phyloP scores from a whole-genome alignment of 2,329 filamentous ascomycete species.

The Diaporthe aspalathi region DNA sequence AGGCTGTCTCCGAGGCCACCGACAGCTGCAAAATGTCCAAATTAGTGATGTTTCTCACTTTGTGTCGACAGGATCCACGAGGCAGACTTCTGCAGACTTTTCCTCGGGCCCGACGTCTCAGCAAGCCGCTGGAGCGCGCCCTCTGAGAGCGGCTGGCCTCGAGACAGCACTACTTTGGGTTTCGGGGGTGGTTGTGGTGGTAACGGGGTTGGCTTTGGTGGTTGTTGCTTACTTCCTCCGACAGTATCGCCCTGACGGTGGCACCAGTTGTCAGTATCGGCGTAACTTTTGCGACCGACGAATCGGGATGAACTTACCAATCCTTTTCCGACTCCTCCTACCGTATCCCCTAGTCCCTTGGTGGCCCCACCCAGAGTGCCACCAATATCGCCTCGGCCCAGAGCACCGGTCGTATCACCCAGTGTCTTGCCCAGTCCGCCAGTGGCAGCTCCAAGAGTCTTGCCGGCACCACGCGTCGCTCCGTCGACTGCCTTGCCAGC shows the following conservation, averaged over 20 bases:
- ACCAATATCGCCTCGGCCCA: conserved; percentile 34
- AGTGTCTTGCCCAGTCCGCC: conserved; percentile 33
- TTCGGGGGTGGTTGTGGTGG: conserved; percentile 10
- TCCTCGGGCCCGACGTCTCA: conserved; percentile 27
- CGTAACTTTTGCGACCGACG: rapidly evolving
- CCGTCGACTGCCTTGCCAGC: conserved; percentile 36
- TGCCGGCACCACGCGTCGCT: conserved; percentile 33
- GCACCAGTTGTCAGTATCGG: not conserved
- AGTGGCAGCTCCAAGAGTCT: conserved; percentile 35
- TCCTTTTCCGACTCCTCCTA: conserved; percentile 37
- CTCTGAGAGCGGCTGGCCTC: conserved; percentile 34
- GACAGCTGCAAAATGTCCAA: conserved; percentile 30
- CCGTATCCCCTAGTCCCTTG: conserved; percentile 34
- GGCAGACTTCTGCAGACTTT: conserved; percentile 32
- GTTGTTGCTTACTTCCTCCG: conserved; percentile 36
- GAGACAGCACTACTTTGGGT: conserved; percentile 31
- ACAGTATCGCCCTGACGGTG: conserved; percentile 35
- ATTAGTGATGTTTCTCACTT: conserved; percentile 29
- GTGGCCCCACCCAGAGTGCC: conserved; percentile 33
- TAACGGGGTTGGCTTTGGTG: not conserved
- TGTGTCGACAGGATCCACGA: conserved; percentile 31
- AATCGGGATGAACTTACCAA: conserved; percentile 14
- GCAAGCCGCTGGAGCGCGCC: conserved; percentile 16
- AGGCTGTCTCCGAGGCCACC: conserved; percentile 37
- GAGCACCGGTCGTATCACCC: conserved; percentile 36